These are phyloP conservation scores for Rhodotorula diobovata DNA, from an alignment of 768 basidiomycete genomes.

Conservation along the genomic window DNA sequence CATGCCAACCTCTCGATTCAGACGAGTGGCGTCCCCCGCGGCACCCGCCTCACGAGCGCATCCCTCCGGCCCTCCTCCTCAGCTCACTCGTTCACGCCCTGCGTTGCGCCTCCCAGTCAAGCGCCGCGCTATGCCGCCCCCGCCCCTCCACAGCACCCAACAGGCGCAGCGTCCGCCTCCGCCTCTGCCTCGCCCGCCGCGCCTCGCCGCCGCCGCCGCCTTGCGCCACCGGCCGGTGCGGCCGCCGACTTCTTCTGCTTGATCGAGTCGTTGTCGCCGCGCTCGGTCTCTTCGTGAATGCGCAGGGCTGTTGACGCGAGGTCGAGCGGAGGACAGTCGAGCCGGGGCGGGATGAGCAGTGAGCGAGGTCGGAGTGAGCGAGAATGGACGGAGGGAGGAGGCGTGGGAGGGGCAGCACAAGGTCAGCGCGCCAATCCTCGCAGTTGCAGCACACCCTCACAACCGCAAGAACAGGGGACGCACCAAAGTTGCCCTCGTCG, in stretches of 20 bases:
- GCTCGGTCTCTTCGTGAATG: constrained; percentile 68
- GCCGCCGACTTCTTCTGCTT: constrained; percentile 52
- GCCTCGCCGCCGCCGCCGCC: constrained; percentile 2
- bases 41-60: too few species aligned
- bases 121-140: neutral
- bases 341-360: neutral
- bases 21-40: too few species aligned
- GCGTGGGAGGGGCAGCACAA: neutral
- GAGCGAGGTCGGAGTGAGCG: neutral
- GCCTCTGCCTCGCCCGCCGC: neutral
- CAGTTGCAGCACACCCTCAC: neutral
- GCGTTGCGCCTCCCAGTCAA: neutral
- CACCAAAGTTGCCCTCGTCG: constrained; percentile 44
- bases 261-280: constrained; percentile 77
- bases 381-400: neutral
- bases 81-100: neutral
- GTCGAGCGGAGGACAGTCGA: neutral
- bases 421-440: neutral
- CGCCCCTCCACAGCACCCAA: neutral
- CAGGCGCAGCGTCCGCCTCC: neutral
- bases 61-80: too few species aligned
- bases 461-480: neutral
- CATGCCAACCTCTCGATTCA: too few species aligned
- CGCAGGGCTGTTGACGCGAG: constrained; percentile 11
- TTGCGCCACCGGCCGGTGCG: neutral